Evolutionary conservation across 306 rosid species (phyloP), one percentile per base, ranked within the genome.

Genomic region (Quercus glauca): DNA sequence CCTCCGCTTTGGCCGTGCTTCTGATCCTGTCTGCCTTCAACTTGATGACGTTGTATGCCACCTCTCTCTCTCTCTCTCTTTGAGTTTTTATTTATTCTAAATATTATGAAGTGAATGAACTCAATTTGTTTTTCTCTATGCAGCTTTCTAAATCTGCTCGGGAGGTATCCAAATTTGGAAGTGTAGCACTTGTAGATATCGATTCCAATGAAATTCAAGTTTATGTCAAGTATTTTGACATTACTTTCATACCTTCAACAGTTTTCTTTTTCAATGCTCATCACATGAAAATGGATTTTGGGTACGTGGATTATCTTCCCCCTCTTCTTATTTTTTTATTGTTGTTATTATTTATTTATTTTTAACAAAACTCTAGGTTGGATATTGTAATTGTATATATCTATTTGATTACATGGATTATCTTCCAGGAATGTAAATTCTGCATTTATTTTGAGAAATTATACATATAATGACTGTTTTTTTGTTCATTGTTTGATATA

Each of bases 251-350:
- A 51, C 99, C 99, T 1, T 94, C 97, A 18, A 88, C 92, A 0
- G 72, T 94, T 58, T 94, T 92, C 86, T 92, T 94, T 89, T 94
- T 92, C 92, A 94, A 94, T 86, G 95, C 99, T 18, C 97, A 92
- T 84, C 99, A 94, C 83, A 92, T 92, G 97, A 94, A 92, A 90
- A 92, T 94, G 99, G 99, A 94, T 85, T 88, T 88, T 5, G 97
- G 97, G 96, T 92, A 83, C 23, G 0, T 8, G 11, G 3, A 37
- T 37, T 25, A 1, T 67, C 15, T 49, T 49, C 4, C n/a, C 37
- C 4, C 14, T 31, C 41, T 63, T 26, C 3, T 5, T 1, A 12
- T 0, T 49, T 13, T 63, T 63, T 15, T 9, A 5, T 63, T 12
- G 31, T 28, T 26, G 53, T 12, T 49, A 49, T 49, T 45, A 37